Evolutionary conservation across 1,284 basidiomycete species (phyloP).

Genomic region (Singerocomus inundabilis): DNA sequence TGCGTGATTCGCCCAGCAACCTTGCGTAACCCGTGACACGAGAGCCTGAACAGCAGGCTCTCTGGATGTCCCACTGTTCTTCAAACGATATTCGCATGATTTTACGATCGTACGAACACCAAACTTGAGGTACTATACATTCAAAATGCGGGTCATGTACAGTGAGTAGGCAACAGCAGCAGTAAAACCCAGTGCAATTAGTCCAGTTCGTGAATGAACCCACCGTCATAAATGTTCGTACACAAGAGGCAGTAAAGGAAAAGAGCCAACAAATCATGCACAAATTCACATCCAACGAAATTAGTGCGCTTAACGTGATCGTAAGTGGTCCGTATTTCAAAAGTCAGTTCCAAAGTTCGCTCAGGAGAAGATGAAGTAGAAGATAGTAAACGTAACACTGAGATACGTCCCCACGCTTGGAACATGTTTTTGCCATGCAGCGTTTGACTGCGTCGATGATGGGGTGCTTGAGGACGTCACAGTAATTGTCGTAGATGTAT

Average conservation of each 20-base stretch:
- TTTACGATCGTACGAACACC: not conserved
- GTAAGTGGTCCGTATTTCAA: constrained; percentile 13
- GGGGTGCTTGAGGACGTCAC: constrained; percentile 2
- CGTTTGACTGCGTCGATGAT: constrained; percentile 19
- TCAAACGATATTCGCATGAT: constrained; percentile 7
- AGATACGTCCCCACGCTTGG: constrained; percentile 17
- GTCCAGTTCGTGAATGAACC: constrained; percentile 12
- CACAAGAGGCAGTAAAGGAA: constrained; percentile 7
- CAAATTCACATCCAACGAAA: constrained; percentile 14
- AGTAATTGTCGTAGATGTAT: constrained; percentile 8
- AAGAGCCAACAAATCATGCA: constrained; percentile 11
- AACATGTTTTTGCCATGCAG: constrained; percentile 27
- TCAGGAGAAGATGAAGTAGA: constrained; percentile 25
- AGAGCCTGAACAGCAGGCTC: not conserved
- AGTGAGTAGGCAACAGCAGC: constrained; percentile 16
- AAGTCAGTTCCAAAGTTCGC: constrained; percentile 2
- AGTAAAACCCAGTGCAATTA: constrained; percentile 11
- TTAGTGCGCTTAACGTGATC: constrained; percentile 9
- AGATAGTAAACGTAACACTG: constrained; percentile 11
- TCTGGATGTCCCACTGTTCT: constrained; percentile 8
- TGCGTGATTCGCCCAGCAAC: constrained; percentile 8
- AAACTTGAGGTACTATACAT: constrained; percentile 19
- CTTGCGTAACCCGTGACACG: not conserved
- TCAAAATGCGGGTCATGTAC: constrained; percentile 29
- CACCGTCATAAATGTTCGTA: constrained; percentile 23